Evolutionary conservation across 2,329 filamentous ascomycete species (phyloP).

Genomic region (Botrytis byssoidea): DNA sequence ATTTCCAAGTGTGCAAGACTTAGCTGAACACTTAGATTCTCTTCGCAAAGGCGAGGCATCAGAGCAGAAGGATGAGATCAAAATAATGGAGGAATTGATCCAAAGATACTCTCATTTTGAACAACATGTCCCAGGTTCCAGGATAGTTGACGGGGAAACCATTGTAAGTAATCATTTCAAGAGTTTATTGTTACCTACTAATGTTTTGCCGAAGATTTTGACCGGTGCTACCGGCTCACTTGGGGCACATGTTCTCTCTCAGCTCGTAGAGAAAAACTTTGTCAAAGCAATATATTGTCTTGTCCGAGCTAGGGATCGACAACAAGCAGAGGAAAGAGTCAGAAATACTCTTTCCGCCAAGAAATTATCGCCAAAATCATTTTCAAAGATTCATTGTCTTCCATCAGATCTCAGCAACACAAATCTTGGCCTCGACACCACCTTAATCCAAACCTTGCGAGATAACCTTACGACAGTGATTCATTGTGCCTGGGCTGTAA

Average conservation of each 20-base stretch:
- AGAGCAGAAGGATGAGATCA: constrained; percentile 34
- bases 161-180: constrained; percentile 20
- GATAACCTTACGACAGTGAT: constrained; percentile 45
- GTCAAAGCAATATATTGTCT: constrained; percentile 45
- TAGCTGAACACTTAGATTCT: constrained; percentile 48
- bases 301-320: constrained; percentile 43
- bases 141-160: constrained; percentile 25
- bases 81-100: constrained; percentile 48
- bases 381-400: constrained; percentile 42
- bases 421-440: constrained; percentile 43
- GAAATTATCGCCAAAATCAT: constrained; percentile 26
- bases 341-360: constrained; percentile 4
- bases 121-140: constrained; percentile 26
- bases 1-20: constrained; percentile 48
- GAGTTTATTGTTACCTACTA: not conserved
- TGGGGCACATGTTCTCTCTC: constrained; percentile 58
- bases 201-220: constrained; percentile 43
- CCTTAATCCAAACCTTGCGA: constrained; percentile 36
- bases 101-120: constrained; percentile 44
- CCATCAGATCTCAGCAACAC: constrained; percentile 42
- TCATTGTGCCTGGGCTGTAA: constrained; percentile 55
- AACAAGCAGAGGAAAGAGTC: constrained; percentile 18
- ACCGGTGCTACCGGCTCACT: constrained; percentile 67
- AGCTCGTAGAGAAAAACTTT: constrained; percentile 45
- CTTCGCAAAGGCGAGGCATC: constrained; percentile 43